These are phyloP conservation scores for Brassica hybrid DNA, from an alignment of 441 rosid species.

Conservation along the genomic window DNA sequence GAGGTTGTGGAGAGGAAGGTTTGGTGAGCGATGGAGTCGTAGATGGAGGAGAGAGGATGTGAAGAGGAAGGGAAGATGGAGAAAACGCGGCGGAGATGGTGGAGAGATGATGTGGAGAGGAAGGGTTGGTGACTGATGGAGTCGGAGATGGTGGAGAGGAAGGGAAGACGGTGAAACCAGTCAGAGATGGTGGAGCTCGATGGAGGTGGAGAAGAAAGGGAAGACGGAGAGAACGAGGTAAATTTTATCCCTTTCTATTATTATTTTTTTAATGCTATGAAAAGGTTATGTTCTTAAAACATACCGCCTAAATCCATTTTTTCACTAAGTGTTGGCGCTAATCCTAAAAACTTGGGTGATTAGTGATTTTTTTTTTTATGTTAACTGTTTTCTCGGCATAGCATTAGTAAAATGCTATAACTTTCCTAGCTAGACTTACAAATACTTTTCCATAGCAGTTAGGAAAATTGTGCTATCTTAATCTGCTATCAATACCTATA, in stretches of 20 bases:
- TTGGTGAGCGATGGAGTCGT: too few species aligned
- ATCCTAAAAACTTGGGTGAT: background rate
- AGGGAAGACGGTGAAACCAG: background rate
- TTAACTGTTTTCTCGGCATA: background rate
- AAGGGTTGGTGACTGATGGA: too few species aligned
- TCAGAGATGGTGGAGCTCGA: background rate
- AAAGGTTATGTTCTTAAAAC: background rate
- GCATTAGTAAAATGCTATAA: background rate
- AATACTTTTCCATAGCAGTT: constrained; percentile 21
- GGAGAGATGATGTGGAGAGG: too few species aligned
- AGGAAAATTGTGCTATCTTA: constrained; percentile 2
- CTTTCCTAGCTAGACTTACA: background rate
- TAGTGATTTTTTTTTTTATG: background rate
- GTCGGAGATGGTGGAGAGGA: background rate
- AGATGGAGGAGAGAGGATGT: background rate
- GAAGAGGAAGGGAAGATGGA: background rate
- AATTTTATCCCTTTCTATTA: background rate
- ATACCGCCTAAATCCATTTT: background rate
- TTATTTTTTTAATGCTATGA: background rate
- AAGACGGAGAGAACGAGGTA: background rate
- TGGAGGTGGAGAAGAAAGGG: background rate
- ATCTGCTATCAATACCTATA: background rate
- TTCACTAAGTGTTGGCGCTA: background rate
- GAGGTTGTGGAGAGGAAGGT: background rate
- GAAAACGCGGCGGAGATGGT: too few species aligned